Evolutionary conservation across 148 eudicot genomes (phyloP).

Genomic region (Euryodendron excelsum): DNA sequence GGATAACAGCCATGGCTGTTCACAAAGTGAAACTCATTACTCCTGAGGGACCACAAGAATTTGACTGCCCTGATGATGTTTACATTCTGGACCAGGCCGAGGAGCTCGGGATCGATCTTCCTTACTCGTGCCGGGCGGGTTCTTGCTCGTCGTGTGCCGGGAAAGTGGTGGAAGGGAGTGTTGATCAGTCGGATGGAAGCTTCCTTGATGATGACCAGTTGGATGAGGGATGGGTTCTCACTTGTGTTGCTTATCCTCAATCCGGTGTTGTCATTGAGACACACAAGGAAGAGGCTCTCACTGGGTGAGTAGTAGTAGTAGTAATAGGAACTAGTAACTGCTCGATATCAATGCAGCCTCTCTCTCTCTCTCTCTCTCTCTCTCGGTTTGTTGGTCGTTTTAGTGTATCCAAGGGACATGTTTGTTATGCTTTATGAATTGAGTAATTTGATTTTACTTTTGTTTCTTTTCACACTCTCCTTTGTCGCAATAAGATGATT

Average conservation of each 20-base stretch:
- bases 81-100: conserved; percentile 73
- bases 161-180: conserved; percentile 41
- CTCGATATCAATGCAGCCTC: no score
- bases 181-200: conserved; percentile 68
- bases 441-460: not conserved
- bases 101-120: conserved; percentile 62
- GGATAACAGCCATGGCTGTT: conserved; percentile 43
- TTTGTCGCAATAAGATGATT: not conserved
- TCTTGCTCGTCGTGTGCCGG: conserved; percentile 86
- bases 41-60: conserved; percentile 36
- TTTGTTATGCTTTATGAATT: conserved; percentile 5
- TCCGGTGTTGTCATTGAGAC: conserved; percentile 64
- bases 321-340: not conserved
- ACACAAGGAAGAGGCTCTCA: conserved; percentile 75
- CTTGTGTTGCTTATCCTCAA: conserved; percentile 67
- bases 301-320: conserved; percentile 20
- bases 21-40: conserved; percentile 66
- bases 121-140: conserved; percentile 86
- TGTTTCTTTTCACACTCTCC: not conserved
- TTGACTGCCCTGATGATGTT: conserved; percentile 51
- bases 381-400: not conserved
- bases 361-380: not conserved
- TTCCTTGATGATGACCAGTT: conserved; percentile 79
- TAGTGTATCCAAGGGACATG: not conserved
- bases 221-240: conserved; percentile 62